Evolutionary conservation across 495 filamentous ascomycete species (phyloP), one percentile per base, ranked within the genome.

Genomic region (Neurospora discreta): DNA sequence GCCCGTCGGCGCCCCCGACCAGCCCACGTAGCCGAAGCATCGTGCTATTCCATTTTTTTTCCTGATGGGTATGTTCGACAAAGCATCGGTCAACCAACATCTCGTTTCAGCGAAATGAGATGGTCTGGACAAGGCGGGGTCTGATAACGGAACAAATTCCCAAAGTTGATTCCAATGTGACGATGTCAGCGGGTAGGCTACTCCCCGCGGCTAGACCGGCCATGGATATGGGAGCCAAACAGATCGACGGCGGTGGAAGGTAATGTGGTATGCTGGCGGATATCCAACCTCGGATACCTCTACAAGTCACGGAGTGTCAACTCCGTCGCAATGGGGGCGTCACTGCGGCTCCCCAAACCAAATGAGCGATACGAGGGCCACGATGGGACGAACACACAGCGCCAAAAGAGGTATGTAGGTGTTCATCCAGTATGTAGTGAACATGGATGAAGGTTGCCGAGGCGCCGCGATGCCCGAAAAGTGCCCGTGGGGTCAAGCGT

Each of bases 71-170:
- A 46, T 58, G 46, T 58, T 58, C 4, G 33, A 36, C 69, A 3
- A 36, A 16, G 69, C 18, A 33, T 33, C 42, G 43, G 42, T 7
- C 11, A 67, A 69, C 67, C 44, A 68, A 60, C 69, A 71, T 26
- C 20, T 9, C 52, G 72, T 75, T 77, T 77, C 74, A 77, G 71
- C 70, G 23, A 77, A 70, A 77, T 76, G 69, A 75, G 65, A 40
- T 71, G 44, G 43, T 33, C 72, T 58, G 46, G 20, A 58, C 23
- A 58, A 58, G 46, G 52, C 52, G 26, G 52, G 15, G 52, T 65
- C 52, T 65, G 52, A 65, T 65, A 65, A 65, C 52, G 52, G 13
- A 65, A 3, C 26, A 18, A 3, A 33, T 65, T 65, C 52, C 52
- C 52, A 65, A 65, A 65, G 52, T 36, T 65, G 52, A 65, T 33